Evolutionary conservation across 1,139 yeast species (phyloP).

Genomic region (Hansenula sp.): DNA sequence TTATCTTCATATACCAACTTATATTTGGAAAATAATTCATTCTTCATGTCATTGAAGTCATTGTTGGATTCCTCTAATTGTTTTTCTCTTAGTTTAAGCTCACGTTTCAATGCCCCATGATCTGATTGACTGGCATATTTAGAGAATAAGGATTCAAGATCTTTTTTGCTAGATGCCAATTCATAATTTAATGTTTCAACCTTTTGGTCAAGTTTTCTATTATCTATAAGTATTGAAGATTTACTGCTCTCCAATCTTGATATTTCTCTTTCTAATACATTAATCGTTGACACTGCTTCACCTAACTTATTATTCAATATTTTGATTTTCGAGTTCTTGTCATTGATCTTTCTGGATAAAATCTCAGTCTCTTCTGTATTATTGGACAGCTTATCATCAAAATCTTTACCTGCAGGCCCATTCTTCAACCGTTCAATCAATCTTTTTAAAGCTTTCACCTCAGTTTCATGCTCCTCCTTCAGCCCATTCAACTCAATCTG

Average conservation of each 20-base stretch:
- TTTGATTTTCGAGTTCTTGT: constrained; percentile 23
- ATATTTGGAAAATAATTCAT: constrained; percentile 25
- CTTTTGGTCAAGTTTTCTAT: constrained; percentile 17
- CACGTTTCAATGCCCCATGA: constrained; percentile 10
- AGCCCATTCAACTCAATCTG: constrained; percentile 35
- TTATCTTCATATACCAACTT: constrained; percentile 20
- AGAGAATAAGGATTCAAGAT: neutral
- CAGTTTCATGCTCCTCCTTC: constrained; percentile 28
- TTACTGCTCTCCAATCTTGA: constrained; percentile 17
- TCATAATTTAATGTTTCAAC: constrained; percentile 20
- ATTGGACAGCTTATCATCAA: neutral
- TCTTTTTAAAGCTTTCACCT: constrained; percentile 28
- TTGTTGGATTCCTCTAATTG: constrained; percentile 14
- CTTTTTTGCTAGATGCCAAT: constrained; percentile 17
- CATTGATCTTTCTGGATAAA: constrained; percentile 19
- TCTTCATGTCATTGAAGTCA: constrained; percentile 25
- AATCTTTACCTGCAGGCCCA: constrained; percentile 5
- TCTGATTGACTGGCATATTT: constrained; percentile 1
- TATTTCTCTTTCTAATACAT: constrained; percentile 20
- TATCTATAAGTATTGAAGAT: constrained; percentile 12
- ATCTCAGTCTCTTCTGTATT: constrained; percentile 16
- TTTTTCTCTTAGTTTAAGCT: constrained; percentile 13
- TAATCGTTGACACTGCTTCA: constrained; percentile 11
- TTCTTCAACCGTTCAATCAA: constrained; percentile 15
- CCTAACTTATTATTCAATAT: constrained; percentile 15